phyloP scores from a whole-genome alignment of 2,329 filamentous ascomycete genomes.

The Scytalidium lignicola region DNA sequence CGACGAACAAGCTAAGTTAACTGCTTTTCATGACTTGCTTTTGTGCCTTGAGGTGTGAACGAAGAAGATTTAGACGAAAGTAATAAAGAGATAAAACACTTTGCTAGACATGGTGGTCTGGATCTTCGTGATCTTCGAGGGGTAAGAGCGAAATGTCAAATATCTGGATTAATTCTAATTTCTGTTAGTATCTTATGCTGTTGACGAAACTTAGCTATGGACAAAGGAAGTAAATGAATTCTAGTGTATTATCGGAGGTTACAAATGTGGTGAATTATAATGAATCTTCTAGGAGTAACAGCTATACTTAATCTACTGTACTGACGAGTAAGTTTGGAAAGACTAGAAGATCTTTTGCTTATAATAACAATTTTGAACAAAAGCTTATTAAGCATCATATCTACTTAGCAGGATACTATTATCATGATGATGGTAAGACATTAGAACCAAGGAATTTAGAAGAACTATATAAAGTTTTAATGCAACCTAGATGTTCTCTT shows the following conservation, averaged over 20 bases:
- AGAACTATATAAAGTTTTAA: slow-evolving; percentile 25
- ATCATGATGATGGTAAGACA: slow-evolving; percentile 18
- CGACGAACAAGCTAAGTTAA: slow-evolving; percentile 10
- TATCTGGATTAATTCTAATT: slow-evolving; percentile 4
- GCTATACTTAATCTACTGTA: slow-evolving; percentile 12
- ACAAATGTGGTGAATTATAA: slow-evolving; percentile 14
- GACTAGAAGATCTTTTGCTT: slow-evolving; percentile 23
- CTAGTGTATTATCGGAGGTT: not conserved
- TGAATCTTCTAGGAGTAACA: slow-evolving; percentile 10
- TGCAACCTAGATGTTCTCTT: slow-evolving; percentile 28
- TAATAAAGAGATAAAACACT: slow-evolving; percentile 14
- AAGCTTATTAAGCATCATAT: slow-evolving; percentile 31
- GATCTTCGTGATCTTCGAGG: slow-evolving; percentile 29
- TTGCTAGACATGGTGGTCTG: slow-evolving; percentile 29
- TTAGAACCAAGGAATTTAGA: slow-evolving; percentile 28
- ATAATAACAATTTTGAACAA: slow-evolving; percentile 32
- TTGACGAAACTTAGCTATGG: not conserved
- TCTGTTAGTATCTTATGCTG: slow-evolving; percentile 18
- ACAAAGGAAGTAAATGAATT: too few relatives aligned
- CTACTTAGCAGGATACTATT: slow-evolving; percentile 22
- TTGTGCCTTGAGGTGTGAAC: not conserved
- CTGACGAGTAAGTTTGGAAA: slow-evolving; percentile 2
- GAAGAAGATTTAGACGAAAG: too few relatives aligned
- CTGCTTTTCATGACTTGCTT: not conserved
- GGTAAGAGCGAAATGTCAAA: slow-evolving; percentile 18